A percentile compares a stretch with the other conserved stretches of the same genome.
phyloP scores from a whole-genome alignment of 495 filamentous ascomycete genomes.

The Penicillium longicatenatum region DNA sequence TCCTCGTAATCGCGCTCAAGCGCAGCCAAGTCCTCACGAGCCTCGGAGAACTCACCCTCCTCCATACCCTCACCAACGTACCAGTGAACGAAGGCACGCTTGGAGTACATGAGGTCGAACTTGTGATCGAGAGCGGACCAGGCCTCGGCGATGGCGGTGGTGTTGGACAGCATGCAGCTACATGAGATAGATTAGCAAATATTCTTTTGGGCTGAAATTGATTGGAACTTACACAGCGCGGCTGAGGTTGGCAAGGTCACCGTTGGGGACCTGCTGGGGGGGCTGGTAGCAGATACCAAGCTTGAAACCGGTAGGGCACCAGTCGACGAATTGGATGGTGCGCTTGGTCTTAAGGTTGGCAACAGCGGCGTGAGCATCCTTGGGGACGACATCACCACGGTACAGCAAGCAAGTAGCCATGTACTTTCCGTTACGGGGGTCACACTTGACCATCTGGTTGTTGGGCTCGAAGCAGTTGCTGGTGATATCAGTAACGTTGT shows the following conservation, averaged over 20 bases:
- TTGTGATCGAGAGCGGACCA: constrained; percentile 98
- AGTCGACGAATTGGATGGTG: constrained; percentile 98
- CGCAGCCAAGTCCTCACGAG: constrained; percentile 95
- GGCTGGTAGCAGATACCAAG: constrained; percentile 99
- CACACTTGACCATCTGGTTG: constrained; percentile 99
- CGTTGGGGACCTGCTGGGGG: constrained; percentile 91
- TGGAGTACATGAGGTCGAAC: constrained; percentile 99
- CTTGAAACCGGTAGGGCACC: constrained; percentile 99
- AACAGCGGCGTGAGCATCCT: constrained; percentile 88
- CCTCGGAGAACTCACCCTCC: constrained; percentile 99
- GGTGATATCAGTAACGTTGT: constrained; percentile 67
- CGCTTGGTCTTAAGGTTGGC: constrained; percentile 97
- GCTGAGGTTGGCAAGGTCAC: constrained; percentile 95
- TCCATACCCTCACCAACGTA: constrained; percentile 99
- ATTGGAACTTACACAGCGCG: constrained; percentile 81
- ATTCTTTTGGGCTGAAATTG: not conserved
- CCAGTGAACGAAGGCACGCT: constrained; percentile 99
- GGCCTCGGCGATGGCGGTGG: constrained; percentile 96
- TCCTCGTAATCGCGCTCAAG: constrained; percentile 99
- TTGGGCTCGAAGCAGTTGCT: constrained; percentile 74
- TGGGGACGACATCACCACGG: constrained; percentile 96
- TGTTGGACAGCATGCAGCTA: constrained; percentile 99
- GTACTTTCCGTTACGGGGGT: constrained; percentile 98
- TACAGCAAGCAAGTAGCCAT: constrained; percentile 99
- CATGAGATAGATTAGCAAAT: constrained; percentile 22